These are phyloP conservation scores for Apodospora peruviana DNA, from an alignment of 495 filamentous ascomycete species.

Conservation along the genomic window DNA sequence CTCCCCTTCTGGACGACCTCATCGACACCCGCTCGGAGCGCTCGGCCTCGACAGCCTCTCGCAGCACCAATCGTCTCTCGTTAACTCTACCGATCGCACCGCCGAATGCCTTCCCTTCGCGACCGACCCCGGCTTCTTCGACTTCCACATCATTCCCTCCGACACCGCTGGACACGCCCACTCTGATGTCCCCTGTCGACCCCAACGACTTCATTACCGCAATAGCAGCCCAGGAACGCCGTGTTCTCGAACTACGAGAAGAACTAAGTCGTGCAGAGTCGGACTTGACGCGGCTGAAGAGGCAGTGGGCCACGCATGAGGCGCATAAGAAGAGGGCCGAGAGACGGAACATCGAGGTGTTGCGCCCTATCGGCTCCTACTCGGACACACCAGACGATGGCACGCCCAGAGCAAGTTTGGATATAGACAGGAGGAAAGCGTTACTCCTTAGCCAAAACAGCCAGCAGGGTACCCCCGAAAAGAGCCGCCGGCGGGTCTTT, in stretches of 20 bases:
- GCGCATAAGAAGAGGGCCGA: slow-evolving; percentile 70
- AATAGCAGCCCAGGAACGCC: slow-evolving; percentile 88
- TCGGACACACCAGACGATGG: slow-evolving; percentile 31
- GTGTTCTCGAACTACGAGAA: slow-evolving; percentile 84
- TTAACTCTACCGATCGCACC: slow-evolving; percentile 67
- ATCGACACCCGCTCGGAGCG: slow-evolving; percentile 47
- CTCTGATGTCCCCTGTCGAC: slow-evolving; percentile 53
- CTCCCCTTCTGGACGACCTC: slow-evolving; percentile 15
- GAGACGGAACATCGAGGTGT: slow-evolving; percentile 49
- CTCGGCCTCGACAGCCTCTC: slow-evolving; percentile 49
- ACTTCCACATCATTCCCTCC: slow-evolving; percentile 37
- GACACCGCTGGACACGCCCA: slow-evolving; percentile 38
- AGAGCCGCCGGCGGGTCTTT: slow-evolving; percentile 42
- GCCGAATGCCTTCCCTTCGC: slow-evolving; percentile 33
- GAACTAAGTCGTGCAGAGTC: slow-evolving; percentile 75
- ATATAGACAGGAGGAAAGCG: slow-evolving; percentile 58
- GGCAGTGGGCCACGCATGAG: slow-evolving; percentile 74
- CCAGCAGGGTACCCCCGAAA: slow-evolving; percentile 31
- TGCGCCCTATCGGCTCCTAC: slow-evolving; percentile 32
- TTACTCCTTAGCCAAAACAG: slow-evolving; percentile 51
- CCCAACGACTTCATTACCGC: slow-evolving; percentile 76
- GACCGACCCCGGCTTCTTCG: slow-evolving; percentile 37
- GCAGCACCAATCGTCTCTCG: slow-evolving; percentile 70
- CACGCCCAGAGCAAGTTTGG: slow-evolving; percentile 32
- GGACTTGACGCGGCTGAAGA: slow-evolving; percentile 72